These are phyloP conservation scores for Ceratobasidium sp. DNA, from an alignment of 1,284 basidiomycete genomes.

Conservation along the genomic window DNA sequence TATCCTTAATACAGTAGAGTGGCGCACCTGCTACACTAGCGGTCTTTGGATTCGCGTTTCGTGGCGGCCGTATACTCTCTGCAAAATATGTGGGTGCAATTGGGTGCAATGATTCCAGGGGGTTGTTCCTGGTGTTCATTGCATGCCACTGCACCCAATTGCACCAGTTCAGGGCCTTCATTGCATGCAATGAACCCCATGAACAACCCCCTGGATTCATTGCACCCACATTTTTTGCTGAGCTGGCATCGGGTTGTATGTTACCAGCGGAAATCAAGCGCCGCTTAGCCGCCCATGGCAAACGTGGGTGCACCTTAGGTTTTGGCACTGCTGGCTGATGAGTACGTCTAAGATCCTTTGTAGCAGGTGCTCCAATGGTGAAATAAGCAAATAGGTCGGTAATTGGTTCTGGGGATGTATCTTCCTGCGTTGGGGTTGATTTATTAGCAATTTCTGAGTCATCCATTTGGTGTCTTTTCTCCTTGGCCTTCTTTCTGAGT, in stretches of 20 bases:
- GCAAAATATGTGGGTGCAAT: no score
- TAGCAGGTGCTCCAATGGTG: conserved; percentile 13
- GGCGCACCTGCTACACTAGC: neutral
- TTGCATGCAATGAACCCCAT: no score
- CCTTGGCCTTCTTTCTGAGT: no score
- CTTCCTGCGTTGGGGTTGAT: neutral
- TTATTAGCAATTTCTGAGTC: no score
- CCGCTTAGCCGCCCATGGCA: neutral
- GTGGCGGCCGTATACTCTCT: neutral
- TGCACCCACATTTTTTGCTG: no score
- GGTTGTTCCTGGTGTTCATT: no score
- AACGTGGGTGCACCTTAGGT: neutral
- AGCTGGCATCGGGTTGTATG: conserved; percentile 12
- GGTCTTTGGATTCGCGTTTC: neutral
- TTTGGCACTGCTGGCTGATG: neutral
- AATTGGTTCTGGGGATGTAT: neutral
- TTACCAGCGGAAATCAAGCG: neutral
- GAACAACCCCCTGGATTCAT: no score
- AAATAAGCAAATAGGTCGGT: neutral
- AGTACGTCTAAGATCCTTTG: neutral
- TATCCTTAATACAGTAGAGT: neutral
- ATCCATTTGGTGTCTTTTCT: no score
- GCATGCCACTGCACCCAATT: no score
- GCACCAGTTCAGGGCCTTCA: no score
- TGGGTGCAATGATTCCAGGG: no score